phyloP scores from a whole-genome alignment of 192 early-diverging fungal genomes.

The Entomortierella parvispora region DNA sequence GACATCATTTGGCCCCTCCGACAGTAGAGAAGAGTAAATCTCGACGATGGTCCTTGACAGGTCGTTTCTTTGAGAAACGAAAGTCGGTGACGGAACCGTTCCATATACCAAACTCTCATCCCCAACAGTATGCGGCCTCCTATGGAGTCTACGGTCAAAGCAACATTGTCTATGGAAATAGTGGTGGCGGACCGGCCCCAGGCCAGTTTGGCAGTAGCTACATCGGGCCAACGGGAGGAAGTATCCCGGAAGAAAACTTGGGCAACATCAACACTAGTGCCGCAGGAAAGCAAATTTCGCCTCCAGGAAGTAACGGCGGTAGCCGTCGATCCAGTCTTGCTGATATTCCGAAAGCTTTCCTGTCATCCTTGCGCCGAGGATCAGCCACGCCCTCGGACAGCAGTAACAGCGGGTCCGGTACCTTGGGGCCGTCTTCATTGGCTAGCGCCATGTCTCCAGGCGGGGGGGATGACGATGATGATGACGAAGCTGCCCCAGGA shows the following conservation, averaged over 20 bases:
- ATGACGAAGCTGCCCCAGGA: background rate
- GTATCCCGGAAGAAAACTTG: background rate
- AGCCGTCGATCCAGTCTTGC: slow-evolving; percentile 25
- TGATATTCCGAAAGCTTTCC: slow-evolving; percentile 30
- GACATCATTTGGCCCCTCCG: too few relatives aligned
- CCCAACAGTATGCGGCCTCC: background rate
- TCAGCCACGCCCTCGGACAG: slow-evolving; percentile 1
- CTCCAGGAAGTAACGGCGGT: slow-evolving; percentile 1
- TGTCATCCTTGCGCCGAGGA: slow-evolving; percentile 25
- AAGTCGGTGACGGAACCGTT: slow-evolving; percentile 5
- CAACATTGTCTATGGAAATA: slow-evolving; percentile 2
- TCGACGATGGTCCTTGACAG: slow-evolving; percentile 20
- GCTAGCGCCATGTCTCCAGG: too few relatives aligned
- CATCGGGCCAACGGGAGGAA: background rate
- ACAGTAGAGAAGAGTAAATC: slow-evolving; percentile 1
- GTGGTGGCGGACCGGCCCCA: background rate
- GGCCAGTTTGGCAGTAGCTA: background rate
- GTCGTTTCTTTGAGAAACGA: slow-evolving; percentile 27
- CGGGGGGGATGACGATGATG: background rate
- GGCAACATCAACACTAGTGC: background rate
- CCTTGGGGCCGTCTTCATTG: background rate
- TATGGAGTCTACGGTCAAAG: background rate
- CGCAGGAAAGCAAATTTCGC: background rate
- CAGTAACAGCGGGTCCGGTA: slow-evolving; percentile 4
- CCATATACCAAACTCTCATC: slow-evolving; percentile 11